phyloP scores from a whole-genome alignment of 2,329 filamentous ascomycete species.

The Zasmidium angulare region DNA sequence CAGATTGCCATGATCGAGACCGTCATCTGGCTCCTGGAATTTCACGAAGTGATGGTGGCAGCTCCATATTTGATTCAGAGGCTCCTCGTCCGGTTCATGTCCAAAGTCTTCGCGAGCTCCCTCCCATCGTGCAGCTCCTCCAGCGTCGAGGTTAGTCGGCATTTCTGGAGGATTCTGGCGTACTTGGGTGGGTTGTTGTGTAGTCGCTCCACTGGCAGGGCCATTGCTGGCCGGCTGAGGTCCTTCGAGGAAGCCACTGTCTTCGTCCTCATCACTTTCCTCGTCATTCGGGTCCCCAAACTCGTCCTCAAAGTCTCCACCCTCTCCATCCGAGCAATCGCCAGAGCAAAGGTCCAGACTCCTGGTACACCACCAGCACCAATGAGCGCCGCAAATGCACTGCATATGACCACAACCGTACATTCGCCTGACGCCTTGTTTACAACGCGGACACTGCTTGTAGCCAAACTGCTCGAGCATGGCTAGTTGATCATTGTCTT shows the following conservation, averaged over 20 bases:
- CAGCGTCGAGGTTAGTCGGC: constrained; percentile 37
- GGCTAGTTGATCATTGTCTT: constrained; percentile 35
- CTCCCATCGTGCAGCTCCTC: constrained; percentile 35
- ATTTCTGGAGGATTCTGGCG: neutral
- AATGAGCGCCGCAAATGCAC: constrained; percentile 52
- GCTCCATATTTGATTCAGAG: constrained; percentile 24
- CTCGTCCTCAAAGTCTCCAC: constrained; percentile 28
- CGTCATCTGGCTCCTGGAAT: constrained; percentile 9
- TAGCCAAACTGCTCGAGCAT: constrained; percentile 47
- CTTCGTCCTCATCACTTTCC: constrained; percentile 30
- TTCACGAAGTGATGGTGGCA: constrained; percentile 26
- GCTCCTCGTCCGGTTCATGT: constrained; percentile 34
- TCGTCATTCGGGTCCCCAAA: constrained; percentile 28
- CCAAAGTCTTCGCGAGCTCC: constrained; percentile 35
- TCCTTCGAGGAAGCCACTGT: constrained; percentile 1
- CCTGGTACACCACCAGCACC: constrained; percentile 48
- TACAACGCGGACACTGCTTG: constrained; percentile 53
- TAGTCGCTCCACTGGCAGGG: neutral
- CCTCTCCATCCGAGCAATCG: constrained; percentile 25
- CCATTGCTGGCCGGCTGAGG: neutral
- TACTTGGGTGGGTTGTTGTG: neutral
- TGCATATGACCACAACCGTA: constrained; percentile 51
- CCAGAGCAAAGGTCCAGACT: constrained; percentile 36
- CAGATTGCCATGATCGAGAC: constrained; percentile 20
- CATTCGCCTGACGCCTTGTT: constrained; percentile 49